These are phyloP conservation scores for Aspergillus brasiliensis DNA, from an alignment of 2,329 filamentous ascomycete species.

Conservation along the genomic window DNA sequence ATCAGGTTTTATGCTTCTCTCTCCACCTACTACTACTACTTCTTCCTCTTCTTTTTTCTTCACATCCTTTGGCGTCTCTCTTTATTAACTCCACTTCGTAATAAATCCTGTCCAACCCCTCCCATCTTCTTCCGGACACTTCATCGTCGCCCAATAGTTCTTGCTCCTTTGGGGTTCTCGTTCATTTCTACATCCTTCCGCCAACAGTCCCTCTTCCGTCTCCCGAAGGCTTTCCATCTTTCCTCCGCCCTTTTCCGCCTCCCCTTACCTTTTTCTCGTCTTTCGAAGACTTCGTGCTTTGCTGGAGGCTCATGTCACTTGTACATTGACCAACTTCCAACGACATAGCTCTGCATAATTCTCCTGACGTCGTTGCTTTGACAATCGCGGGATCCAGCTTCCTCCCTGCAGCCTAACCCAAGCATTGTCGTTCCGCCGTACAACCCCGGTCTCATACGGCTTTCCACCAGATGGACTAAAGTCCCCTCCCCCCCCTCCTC, in stretches of 20 bases:
- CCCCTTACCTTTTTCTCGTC: slow-evolving; percentile 7
- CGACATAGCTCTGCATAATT: slow-evolving; percentile 16
- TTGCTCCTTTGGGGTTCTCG: slow-evolving; percentile 1
- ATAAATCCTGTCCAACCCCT: slow-evolving; percentile 1
- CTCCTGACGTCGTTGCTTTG: slow-evolving; percentile 11
- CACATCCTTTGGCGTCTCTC: slow-evolving; percentile 7
- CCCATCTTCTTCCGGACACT: background rate
- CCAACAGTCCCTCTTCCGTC: slow-evolving; percentile 8
- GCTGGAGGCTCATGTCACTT: slow-evolving; percentile 4
- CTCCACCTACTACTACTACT: background rate
- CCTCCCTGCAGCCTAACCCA: slow-evolving; percentile 21
- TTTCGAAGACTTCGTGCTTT: slow-evolving; percentile 3
- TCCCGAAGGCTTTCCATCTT: slow-evolving; percentile 2
- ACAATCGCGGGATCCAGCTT: slow-evolving; percentile 14
- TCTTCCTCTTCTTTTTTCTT: slow-evolving; percentile 1
- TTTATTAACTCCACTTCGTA: slow-evolving; percentile 6
- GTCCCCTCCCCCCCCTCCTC: slow-evolving; percentile 2
- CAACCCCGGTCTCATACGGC: slow-evolving; percentile 13
- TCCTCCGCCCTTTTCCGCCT: background rate
- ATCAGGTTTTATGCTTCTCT: slow-evolving; percentile 17
- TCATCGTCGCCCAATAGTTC: background rate
- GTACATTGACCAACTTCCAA: slow-evolving; percentile 15
- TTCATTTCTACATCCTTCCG: slow-evolving; percentile 7
- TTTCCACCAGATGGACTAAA: slow-evolving; percentile 24
- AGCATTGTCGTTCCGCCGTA: slow-evolving; percentile 19